Evolutionary conservation across 2,329 filamentous ascomycete species (phyloP), one percentile per base, ranked within the genome.

Genomic region (Didymellaceae sp.): DNA sequence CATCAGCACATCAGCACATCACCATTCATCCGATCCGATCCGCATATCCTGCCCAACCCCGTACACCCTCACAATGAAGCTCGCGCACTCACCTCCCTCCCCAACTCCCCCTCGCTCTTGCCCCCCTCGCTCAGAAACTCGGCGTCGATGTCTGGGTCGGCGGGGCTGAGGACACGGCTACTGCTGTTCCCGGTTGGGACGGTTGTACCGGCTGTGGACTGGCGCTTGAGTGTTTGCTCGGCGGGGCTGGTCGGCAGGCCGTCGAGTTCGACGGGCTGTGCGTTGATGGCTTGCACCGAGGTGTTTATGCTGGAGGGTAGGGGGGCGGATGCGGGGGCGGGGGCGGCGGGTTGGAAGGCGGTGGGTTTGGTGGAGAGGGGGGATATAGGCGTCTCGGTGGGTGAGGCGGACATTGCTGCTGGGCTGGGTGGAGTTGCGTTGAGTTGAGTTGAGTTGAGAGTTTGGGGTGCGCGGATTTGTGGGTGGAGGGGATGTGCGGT

Each of bases 221-320:
- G 45, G 46, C 62, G 51, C 40, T 54, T 55, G n/a, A 59, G 16
- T 35, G 68, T 65, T 31, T 65, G 65, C 35, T 68, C 65, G 18
- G 64, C 63, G 2, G 59, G 50, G 24, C 51, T 64, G 9, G 61
- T 55, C 1, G 64, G 55, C 3, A 57, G 49, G 24, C 71, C 70
- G 43, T 79, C 77, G 5, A 80, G 57, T 59, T 80, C 77, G 5
- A 78, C 70, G 0, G 77, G 76, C 34, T 67, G 64, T 9, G 62
- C 57, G 54, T 80, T 79, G 57, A 79, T 74, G 4, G 76, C 65
- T 0, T 72, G 73, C 2, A 71, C 68, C 5, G 61, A 63, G 1
- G 72, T 69, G 5, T 73, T 69, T 54, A 78, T 72, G 70, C 54
- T 14, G 60, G 28, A 8, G 60, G 6, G 63, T 51, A 2, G 57